These are phyloP conservation scores for Kluyveromyces sp. DNA, from an alignment of 1,139 yeast genomes.

Conservation along the genomic window DNA sequence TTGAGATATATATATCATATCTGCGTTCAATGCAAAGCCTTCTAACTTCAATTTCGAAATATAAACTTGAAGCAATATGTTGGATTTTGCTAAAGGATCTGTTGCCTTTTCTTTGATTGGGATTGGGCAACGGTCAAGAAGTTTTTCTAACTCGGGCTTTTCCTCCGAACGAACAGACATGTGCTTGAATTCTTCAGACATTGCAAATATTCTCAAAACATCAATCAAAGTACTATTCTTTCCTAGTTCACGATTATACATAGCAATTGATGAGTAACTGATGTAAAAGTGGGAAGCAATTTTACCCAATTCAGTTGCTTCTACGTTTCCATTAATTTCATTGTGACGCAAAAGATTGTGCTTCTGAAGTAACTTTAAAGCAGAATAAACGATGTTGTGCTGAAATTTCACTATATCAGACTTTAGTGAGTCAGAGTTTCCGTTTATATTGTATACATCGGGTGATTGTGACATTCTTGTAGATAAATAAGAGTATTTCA, in stretches of 20 bases:
- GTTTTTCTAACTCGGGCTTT: slow-evolving; percentile 60
- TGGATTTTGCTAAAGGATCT: slow-evolving; percentile 74
- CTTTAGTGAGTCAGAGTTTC: slow-evolving; percentile 53
- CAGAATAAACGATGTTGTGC: slow-evolving; percentile 67
- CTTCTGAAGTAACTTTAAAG: slow-evolving; percentile 49
- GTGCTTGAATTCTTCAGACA: slow-evolving; percentile 77
- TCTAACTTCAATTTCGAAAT: slow-evolving; percentile 68
- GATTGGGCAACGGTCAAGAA: slow-evolving; percentile 72
- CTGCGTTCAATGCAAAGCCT: slow-evolving; percentile 88
- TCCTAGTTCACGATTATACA: slow-evolving; percentile 53
- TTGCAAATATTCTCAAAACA: slow-evolving; percentile 64
- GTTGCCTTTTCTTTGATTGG: slow-evolving; percentile 70
- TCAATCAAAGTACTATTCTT: slow-evolving; percentile 69
- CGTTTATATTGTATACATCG: slow-evolving; percentile 57
- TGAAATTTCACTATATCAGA: slow-evolving; percentile 43
- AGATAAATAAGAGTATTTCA: slow-evolving; percentile 70
- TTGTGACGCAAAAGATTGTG: slow-evolving; percentile 57
- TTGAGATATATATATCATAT: slow-evolving; percentile 88
- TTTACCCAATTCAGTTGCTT: slow-evolving; percentile 70
- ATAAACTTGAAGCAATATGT: slow-evolving; percentile 74
- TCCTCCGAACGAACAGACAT: slow-evolving; percentile 87
- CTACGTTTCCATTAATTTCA: slow-evolving; percentile 37
- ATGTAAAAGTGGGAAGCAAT: slow-evolving; percentile 88
- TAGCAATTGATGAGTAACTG: slow-evolving; percentile 57
- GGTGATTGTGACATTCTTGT: slow-evolving; percentile 77